Evolutionary conservation across 2,329 filamentous ascomycete species (phyloP).

Genomic region (Alternaria sp.): DNA sequence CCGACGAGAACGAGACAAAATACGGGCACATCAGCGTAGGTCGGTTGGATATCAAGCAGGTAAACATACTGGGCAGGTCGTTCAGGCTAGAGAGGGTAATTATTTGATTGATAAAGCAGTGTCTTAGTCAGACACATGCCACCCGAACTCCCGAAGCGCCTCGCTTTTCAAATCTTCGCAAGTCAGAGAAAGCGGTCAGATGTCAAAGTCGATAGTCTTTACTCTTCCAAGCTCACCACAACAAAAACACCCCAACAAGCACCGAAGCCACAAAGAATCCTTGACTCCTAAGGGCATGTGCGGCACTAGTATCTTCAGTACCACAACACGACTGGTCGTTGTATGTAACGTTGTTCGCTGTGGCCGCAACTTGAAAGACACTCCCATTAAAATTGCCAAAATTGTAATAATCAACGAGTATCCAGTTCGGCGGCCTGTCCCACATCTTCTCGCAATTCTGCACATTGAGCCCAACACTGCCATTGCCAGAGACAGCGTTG

Average conservation of each 20-base stretch:
- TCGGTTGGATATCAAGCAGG: background rate
- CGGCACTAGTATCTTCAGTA: background rate
- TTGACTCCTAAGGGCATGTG: background rate
- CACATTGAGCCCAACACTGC: conserved; percentile 39
- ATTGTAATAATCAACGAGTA: conserved; percentile 51
- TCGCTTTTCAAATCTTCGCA: background rate
- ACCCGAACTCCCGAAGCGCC: background rate
- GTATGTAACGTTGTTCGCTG: conserved; percentile 61
- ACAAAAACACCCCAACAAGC: background rate
- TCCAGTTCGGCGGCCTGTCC: conserved; percentile 47
- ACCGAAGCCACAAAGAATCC: background rate
- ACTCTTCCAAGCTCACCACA: background rate
- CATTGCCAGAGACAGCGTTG: conserved; percentile 41
- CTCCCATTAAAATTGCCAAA: conserved; percentile 45
- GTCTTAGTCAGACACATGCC: background rate
- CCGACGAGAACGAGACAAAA: background rate
- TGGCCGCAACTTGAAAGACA: conserved; percentile 48
- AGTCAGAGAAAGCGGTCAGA: background rate
- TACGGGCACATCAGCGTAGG: background rate
- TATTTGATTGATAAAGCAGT: background rate
- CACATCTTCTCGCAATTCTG: conserved; percentile 41
- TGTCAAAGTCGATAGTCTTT: background rate
- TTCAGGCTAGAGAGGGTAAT: background rate
- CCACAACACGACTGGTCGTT: conserved; percentile 36
- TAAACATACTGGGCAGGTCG: background rate